Evolutionary conservation across 331 rosid species (phyloP), one percentile per base, ranked within the genome.

Genomic region (Quercus phellos): DNA sequence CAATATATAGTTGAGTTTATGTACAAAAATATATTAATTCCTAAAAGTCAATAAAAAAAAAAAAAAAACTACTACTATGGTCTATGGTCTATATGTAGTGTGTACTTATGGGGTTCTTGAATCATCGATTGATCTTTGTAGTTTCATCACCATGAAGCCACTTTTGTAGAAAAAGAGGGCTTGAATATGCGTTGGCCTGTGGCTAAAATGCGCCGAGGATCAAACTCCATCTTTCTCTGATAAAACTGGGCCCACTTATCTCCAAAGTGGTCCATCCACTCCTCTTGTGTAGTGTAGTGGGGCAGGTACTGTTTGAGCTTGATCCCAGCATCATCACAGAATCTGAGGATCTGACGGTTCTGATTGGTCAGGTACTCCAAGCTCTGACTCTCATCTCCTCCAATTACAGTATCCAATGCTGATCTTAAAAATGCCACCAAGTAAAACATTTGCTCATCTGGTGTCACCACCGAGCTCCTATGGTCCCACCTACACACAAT

Each of bases 181-280:
- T 74, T 66, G 56, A 92, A 95, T 16, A 95, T 92, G 67, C 77
- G 89, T 84, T 95, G 99, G 73, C 99, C 99, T 0, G 98, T 89
- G 78, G 98, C 98, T 76, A 95, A 83, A 83, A 95, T 90, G 79
- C 69, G 79, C 34, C 82, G 90, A 10, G 99, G 99, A 68, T 95
- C 98, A 24, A 85, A 93, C 86, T 84, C 78, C 93, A 81, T 80
- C 88, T 95, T 95, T 73, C 87, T 81, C 70, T 63, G 74, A 79
- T 75, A 72, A 86, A 91, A 95, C 34, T 59, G 90, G 77, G 59
- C 82, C 98, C 99, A 95, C 90, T 89, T 92, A 77, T 92, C 90
- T 0, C 98, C 99, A 27, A 88, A 95, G 86, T 95, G 98, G 87
- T 90, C 93, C 86, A 72, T 74, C 99, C 98, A 95, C n/a, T 95